These are phyloP conservation scores for Verticillium isaacii DNA, from an alignment of 2,329 filamentous ascomycete genomes.

Conservation along the genomic window DNA sequence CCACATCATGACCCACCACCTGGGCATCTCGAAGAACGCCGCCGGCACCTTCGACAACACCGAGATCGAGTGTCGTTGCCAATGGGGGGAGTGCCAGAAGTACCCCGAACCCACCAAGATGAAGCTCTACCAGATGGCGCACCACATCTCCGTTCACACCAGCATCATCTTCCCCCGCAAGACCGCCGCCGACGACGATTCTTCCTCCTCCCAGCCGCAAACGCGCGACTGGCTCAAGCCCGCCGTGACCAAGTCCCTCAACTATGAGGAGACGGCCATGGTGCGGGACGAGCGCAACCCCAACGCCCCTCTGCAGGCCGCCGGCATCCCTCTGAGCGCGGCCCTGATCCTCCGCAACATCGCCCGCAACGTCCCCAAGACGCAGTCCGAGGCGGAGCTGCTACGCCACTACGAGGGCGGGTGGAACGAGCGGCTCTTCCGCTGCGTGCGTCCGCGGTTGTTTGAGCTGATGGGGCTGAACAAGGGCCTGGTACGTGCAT, in stretches of 20 bases:
- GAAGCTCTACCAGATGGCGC: constrained; percentile 47
- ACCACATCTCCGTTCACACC: constrained; percentile 67
- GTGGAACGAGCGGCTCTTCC: constrained; percentile 66
- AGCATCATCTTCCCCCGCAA: constrained; percentile 14
- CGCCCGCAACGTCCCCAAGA: constrained; percentile 62
- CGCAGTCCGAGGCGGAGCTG: constrained; percentile 51
- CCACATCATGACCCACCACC: constrained; percentile 63
- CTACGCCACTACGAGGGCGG: constrained; percentile 42
- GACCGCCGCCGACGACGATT: not conserved
- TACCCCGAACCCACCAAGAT: constrained; percentile 41
- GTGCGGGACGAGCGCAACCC: constrained; percentile 54
- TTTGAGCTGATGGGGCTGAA: constrained; percentile 71
- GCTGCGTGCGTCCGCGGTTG: constrained; percentile 57
- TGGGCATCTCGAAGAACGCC: constrained; percentile 51
- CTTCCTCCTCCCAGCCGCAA: not conserved
- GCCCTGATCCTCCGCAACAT: constrained; percentile 76
- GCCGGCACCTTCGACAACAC: constrained; percentile 53
- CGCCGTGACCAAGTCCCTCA: constrained; percentile 49
- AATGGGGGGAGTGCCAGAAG: constrained; percentile 63
- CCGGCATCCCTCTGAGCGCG: constrained; percentile 73
- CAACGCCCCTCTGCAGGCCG: constrained; percentile 57
- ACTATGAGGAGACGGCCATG: constrained; percentile 51
- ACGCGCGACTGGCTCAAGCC: constrained; percentile 42
- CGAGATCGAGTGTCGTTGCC: constrained; percentile 52
- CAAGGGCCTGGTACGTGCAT: constrained; percentile 45